Base-by-base conservation (phyloP, 176 grass and related monocot species). In the Oryza coarctata region DNA sequence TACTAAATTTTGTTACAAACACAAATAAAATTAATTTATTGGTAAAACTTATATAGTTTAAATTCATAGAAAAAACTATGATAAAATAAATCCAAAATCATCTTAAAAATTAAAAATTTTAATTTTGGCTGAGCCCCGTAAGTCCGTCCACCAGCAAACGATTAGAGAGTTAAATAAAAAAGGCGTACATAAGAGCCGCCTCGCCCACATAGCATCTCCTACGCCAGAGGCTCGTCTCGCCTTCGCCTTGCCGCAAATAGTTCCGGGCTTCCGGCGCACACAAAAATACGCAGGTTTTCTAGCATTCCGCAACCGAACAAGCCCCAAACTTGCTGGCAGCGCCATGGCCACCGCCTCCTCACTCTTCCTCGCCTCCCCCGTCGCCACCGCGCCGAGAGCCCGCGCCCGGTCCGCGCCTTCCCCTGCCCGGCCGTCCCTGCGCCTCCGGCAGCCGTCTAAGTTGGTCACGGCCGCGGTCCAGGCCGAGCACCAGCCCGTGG, bases 301-400 rank as follows among this genome's bases (percentile, higher is more conserved):
- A 20, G 13, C 71, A 13, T 38, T 29, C n/a, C 18, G 6, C 71
- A 36, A 41, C 62, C 60, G 27, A 66, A 73, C 73, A 43, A 28
- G n/a, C 2, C 57, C 30, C 12, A 31, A 45, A 30, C 65, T 62
- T 12, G 23, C 77, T 66, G 50, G 62, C 74, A 29, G 47, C 90
- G 85, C 84, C 86, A 94, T 94, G 93, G 93, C 93, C 71, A 63
- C 85, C 33, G 90, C 71, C 58, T 82, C 89, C 79, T 32, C 80
- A 65, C 41, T 87, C 40, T 88, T 88, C 89, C 76, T 86, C 70
- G 75, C 40, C 58, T 92, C 93, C 20, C 82, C 82, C 40, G 34
- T 86, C 81, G 63, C 87, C 78, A 74, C 73, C 25, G 45, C 87
- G 44, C 80, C 80, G 55, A 80, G 86, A 32, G 14, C 8, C 63